phyloP scores from a whole-genome alignment of 2,329 filamentous ascomycete species.

The Alternaria sp. region DNA sequence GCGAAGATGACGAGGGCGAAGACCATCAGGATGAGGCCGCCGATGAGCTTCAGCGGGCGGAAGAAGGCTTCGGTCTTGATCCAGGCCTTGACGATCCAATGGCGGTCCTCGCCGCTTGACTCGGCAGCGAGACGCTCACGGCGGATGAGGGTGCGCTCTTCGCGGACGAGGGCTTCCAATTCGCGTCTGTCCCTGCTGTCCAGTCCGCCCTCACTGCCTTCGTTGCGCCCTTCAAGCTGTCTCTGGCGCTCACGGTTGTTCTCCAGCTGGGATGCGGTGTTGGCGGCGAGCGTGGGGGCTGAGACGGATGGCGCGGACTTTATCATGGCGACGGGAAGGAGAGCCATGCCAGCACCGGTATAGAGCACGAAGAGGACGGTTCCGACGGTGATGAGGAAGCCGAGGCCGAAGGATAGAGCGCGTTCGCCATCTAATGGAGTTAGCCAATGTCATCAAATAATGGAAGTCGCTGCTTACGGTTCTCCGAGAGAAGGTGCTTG shows the following conservation, averaged over 20 bases:
- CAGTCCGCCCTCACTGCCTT: constrained; percentile 75
- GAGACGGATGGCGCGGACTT: constrained; percentile 89
- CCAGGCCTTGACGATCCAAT: constrained; percentile 76
- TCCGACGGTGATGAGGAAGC: constrained; percentile 85
- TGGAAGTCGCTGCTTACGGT: constrained; percentile 61
- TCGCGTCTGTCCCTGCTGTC: constrained; percentile 87
- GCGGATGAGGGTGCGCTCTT: constrained; percentile 90
- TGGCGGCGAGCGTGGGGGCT: constrained; percentile 76
- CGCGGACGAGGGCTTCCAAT: constrained; percentile 82
- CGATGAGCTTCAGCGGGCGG: constrained; percentile 85
- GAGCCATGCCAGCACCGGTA: constrained; percentile 84
- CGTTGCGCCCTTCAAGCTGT: constrained; percentile 85
- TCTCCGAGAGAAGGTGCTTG: constrained; percentile 80
- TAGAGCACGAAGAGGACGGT: constrained; percentile 87
- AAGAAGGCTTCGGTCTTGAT: constrained; percentile 81
- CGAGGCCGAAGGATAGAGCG: constrained; percentile 86
- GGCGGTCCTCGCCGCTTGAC: constrained; percentile 76
- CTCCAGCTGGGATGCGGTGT: constrained; percentile 79
- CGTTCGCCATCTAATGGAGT: constrained; percentile 75
- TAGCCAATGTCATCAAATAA: constrained; percentile 11
- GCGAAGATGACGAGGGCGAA: constrained; percentile 79
- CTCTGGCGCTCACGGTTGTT: constrained; percentile 90
- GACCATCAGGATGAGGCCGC: constrained; percentile 78
- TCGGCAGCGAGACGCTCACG: constrained; percentile 88
- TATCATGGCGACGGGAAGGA: constrained; percentile 89